These are phyloP conservation scores for Capronia americana DNA, from an alignment of 2,329 filamentous ascomycete species.

Conservation along the genomic window DNA sequence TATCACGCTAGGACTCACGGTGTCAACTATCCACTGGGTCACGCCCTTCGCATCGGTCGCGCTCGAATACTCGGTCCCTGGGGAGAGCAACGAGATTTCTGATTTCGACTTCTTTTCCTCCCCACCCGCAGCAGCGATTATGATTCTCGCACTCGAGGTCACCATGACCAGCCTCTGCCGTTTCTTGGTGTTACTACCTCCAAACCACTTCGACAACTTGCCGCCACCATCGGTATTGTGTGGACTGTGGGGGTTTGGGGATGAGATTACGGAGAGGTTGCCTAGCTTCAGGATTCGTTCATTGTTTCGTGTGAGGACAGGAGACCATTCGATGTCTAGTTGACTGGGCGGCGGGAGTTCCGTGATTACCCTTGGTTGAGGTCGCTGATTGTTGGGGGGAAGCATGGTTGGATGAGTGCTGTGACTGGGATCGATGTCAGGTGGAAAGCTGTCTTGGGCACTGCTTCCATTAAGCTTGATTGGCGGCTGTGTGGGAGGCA, in stretches of 20 bases:
- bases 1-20: constrained; percentile 66
- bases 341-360: constrained; percentile 96
- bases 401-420: constrained; percentile 46
- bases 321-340: constrained; percentile 97
- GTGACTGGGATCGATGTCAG: constrained; percentile 50
- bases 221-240: constrained; percentile 69
- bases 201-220: constrained; percentile 92
- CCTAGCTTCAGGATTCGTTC: constrained; percentile 94
- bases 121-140: constrained; percentile 87
- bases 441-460: constrained; percentile 50
- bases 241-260: constrained; percentile 76
- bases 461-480: constrained; percentile 72
- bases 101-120: constrained; percentile 96
- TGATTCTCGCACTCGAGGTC: constrained; percentile 86
- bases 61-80: constrained; percentile 78
- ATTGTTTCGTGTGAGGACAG: constrained; percentile 86
- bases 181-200: constrained; percentile 88
- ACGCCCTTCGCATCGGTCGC: constrained; percentile 86
- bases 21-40: constrained; percentile 88
- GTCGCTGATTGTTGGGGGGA: constrained; percentile 54
- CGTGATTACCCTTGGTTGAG: constrained; percentile 83
- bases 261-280: constrained; percentile 82
- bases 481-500: constrained; percentile 76
- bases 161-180: constrained; percentile 92
- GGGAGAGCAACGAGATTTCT: constrained; percentile 80